Conservation (phyloP, 768 basidiomycete genomes). For the Kwoniella pini region DNA sequence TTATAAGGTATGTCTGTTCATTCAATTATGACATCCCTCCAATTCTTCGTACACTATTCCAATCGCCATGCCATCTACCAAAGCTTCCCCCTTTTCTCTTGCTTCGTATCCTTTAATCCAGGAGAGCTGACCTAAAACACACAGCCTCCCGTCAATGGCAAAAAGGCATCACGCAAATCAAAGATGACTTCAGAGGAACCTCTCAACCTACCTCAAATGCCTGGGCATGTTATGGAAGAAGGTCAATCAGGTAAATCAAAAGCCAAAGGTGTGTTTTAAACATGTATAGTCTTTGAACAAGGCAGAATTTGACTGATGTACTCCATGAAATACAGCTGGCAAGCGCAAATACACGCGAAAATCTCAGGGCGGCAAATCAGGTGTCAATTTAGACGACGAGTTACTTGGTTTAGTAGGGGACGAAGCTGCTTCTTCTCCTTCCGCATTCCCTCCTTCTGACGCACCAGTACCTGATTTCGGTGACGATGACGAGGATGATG, state of each 20-base stretch:
- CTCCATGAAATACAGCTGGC: slow-evolving; percentile 5
- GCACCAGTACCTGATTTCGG: slow-evolving; percentile 7
- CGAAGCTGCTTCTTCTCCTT: slow-evolving; percentile 23
- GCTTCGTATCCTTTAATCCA: no score
- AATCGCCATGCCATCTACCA: no score
- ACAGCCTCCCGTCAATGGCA: neutral
- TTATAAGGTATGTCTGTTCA: slow-evolving; percentile 15
- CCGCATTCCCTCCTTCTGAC: slow-evolving; percentile 5
- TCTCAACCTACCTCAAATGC: slow-evolving; percentile 14
- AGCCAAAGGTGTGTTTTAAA: slow-evolving; percentile 31
- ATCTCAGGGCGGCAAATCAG: slow-evolving; percentile 6
- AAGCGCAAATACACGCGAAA: slow-evolving; percentile 24
- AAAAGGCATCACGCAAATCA: slow-evolving; percentile 10
- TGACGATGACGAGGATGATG: slow-evolving; percentile 2
- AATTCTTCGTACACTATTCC: no score
- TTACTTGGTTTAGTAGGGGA: slow-evolving; percentile 44
- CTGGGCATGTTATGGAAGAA: slow-evolving; percentile 4
- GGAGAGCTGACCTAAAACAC: neutral
- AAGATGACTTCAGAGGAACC: slow-evolving; percentile 11
- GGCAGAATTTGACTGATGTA: neutral
- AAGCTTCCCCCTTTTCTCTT: no score
- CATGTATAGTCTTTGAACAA: no score
- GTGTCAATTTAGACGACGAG: slow-evolving; percentile 40
- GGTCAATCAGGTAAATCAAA: slow-evolving; percentile 4
- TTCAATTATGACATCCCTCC: no score